phyloP scores from a whole-genome alignment of 176 grass and related monocot genomes.

The Phoenix roebelenii region DNA sequence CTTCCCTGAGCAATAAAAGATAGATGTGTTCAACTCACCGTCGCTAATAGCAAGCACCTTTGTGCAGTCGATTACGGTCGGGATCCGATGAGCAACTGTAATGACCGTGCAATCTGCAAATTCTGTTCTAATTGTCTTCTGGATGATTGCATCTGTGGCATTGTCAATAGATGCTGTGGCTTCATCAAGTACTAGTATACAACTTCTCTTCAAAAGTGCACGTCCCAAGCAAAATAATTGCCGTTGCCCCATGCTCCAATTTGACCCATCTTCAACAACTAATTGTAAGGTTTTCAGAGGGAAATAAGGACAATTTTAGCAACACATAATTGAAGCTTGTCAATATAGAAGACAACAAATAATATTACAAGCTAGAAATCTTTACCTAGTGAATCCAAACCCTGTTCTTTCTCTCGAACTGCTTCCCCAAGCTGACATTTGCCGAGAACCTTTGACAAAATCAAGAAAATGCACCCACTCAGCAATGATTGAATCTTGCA shows the following conservation, averaged over 20 bases:
- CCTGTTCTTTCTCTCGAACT: slow-evolving; percentile 71
- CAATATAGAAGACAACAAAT: background rate
- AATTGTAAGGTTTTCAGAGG: background rate
- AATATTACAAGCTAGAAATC: background rate
- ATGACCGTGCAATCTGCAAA: slow-evolving; percentile 79
- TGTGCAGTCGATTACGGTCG: slow-evolving; percentile 71
- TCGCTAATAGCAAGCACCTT: slow-evolving; percentile 82
- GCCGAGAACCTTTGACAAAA: slow-evolving; percentile 48
- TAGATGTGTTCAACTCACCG: slow-evolving; percentile 26
- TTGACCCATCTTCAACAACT: slow-evolving; percentile 85
- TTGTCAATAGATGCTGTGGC: slow-evolving; percentile 88
- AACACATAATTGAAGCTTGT: too few species aligned
- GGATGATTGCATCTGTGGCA: slow-evolving; percentile 75
- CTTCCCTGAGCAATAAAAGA: too few species aligned
- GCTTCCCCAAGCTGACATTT: slow-evolving; percentile 87
- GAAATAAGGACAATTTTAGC: background rate
- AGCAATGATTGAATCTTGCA: background rate
- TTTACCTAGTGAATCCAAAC: slow-evolving; percentile 72
- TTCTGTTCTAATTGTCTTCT: slow-evolving; percentile 73
- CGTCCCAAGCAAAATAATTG: slow-evolving; percentile 89
- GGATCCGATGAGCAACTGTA: slow-evolving; percentile 79
- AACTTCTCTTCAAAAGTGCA: slow-evolving; percentile 53
- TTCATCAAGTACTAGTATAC: slow-evolving; percentile 79
- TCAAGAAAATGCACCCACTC: background rate
- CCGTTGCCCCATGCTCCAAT: slow-evolving; percentile 99